Conservation (phyloP, 1,284 basidiomycete genomes). For the Fomitopsis palustris region DNA sequence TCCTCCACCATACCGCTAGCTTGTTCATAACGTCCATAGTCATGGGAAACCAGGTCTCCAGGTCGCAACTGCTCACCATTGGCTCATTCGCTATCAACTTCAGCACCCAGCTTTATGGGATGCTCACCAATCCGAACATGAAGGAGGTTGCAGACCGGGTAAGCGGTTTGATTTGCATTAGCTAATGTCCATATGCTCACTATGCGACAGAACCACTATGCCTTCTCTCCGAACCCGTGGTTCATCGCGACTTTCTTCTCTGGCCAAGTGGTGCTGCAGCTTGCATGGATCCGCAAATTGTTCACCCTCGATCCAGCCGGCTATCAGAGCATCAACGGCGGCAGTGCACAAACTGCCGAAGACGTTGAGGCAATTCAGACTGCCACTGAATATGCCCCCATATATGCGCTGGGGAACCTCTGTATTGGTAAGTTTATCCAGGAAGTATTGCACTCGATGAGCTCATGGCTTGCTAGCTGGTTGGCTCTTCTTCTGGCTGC, state of each 20-base stretch:
- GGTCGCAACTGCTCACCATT: constrained; percentile 25
- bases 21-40: neutral
- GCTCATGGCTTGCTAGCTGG: constrained; percentile 18
- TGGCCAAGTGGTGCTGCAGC: constrained; percentile 28
- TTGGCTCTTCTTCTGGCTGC: constrained; percentile 35
- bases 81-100: constrained; percentile 31
- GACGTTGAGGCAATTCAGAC: constrained; percentile 16
- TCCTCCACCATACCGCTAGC: neutral
- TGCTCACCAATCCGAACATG: constrained; percentile 31
- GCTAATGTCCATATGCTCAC: neutral
- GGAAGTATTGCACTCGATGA: neutral
- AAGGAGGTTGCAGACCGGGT: constrained; percentile 34
- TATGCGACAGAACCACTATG: constrained; percentile 30
- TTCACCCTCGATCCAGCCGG: constrained; percentile 14
- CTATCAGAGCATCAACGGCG: constrained; percentile 12
- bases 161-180: constrained; percentile 8
- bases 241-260: constrained; percentile 35
- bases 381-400: constrained; percentile 28
- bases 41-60: constrained; percentile 29
- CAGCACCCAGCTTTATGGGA: constrained; percentile 29
- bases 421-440: constrained; percentile 27
- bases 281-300: constrained; percentile 29
- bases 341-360: constrained; percentile 7
- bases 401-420: constrained; percentile 32
- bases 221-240: constrained; percentile 32